Evolutionary conservation across 306 rosid species (phyloP), one percentile per base, ranked within the genome.

Genomic region (Acacia crassicarpa): DNA sequence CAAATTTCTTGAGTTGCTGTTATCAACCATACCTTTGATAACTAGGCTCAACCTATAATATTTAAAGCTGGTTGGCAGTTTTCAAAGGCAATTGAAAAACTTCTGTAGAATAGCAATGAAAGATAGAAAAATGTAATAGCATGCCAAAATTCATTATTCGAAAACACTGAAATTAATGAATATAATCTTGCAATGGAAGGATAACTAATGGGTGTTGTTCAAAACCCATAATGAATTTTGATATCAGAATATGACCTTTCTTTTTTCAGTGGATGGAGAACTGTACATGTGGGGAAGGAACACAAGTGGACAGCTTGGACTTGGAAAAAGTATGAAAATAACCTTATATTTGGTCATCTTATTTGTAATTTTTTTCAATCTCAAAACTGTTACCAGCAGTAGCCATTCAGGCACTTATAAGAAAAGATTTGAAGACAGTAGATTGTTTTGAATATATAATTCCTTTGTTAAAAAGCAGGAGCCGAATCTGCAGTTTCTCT

Each of bases 211-310:
- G 35, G 46, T 59, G 17, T 48, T 69, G 13, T 75, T 75, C 17
- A 48, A 59, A 75, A 40, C 62, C 61, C 51, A 48, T n/a, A 7
- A 23, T 74, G 38, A 46, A 58, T 74, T 74, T 75, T 53, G 35
- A 67, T 67, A 8, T 54, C 67, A 79, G 12, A 58, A 23, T 67
- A 14, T 67, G 38, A 9, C 23, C 23, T 30, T 17, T 15, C 6
- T 63, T 30, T 53, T 78, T 78, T 25, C 83, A 95, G 98, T 54
- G 86, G 95, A 95, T 85, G 98, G 98, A 84, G 95, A 95, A 74
- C 84, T 93, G 51, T 95, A 89, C 84, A 91, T 90, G 94, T 95
- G 97, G 98, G 98, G 98, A 71, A 88, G 84, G 84, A 95, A 95
- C 84, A 86, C 98, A 65, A 83, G 78, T 80, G 98, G 98, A 80